These are phyloP conservation scores for Irpex sp. DNA, from an alignment of 1,284 basidiomycete species.

Conservation along the genomic window DNA sequence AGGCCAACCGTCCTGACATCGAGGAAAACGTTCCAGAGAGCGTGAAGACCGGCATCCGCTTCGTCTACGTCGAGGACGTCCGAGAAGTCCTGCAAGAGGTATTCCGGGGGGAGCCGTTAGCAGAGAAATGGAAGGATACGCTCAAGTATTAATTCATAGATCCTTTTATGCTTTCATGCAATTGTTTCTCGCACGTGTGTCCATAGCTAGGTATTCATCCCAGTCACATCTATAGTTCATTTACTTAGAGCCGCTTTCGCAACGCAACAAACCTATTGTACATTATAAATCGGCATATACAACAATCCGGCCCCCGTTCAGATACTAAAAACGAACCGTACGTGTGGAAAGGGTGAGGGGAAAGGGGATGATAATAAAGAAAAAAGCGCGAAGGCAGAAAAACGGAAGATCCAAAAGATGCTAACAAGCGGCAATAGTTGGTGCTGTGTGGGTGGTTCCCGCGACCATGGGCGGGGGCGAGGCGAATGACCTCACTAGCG, in stretches of 20 bases:
- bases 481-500: background rate
- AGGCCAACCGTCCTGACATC: slow-evolving; percentile 85
- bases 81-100: slow-evolving; percentile 83
- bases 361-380: background rate
- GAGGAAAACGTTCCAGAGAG: slow-evolving; percentile 94
- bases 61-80: slow-evolving; percentile 91
- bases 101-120: slow-evolving; percentile 59
- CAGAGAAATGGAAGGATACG: slow-evolving; percentile 66
- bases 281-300: slow-evolving; percentile 5
- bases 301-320: slow-evolving; percentile 3
- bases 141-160: slow-evolving; percentile 16
- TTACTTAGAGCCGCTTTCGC: slow-evolving; percentile 8
- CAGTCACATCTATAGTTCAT: slow-evolving; percentile 3
- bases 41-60: slow-evolving; percentile 89
- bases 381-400: background rate
- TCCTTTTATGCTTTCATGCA: background rate
- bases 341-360: background rate
- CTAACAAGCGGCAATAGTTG: background rate
- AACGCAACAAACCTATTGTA: slow-evolving; percentile 8
- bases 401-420: background rate
- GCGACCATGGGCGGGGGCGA: background rate
- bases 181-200: background rate
- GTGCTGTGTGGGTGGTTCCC: background rate
- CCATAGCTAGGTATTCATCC: slow-evolving; percentile 3
- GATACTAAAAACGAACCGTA: background rate